Evolutionary conservation across 2,329 filamentous ascomycete genomes (phyloP).

Genomic region (Paracorniculantispora psalliotae): DNA sequence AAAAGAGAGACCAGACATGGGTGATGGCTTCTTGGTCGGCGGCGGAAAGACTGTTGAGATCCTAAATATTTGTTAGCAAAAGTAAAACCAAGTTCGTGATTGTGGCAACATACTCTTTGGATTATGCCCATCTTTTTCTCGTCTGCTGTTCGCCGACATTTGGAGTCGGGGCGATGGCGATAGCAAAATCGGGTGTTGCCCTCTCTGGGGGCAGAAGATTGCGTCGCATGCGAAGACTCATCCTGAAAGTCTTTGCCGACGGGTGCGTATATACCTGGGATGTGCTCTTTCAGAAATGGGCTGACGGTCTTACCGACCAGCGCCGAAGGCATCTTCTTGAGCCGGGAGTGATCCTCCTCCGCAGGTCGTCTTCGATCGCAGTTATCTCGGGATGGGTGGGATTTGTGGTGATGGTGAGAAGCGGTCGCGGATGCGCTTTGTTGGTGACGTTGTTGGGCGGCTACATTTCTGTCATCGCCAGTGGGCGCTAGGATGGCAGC

Average conservation of each 20-base stretch:
- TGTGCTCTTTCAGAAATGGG: slow-evolving; percentile 86
- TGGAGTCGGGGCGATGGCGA: slow-evolving; percentile 86
- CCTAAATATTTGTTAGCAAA: slow-evolving; percentile 39
- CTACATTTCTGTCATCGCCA: slow-evolving; percentile 11
- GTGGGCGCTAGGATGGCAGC: slow-evolving; percentile 2
- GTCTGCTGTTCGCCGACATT: slow-evolving; percentile 87
- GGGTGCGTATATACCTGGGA: slow-evolving; percentile 82
- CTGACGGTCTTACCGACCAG: slow-evolving; percentile 74
- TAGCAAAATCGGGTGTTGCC: slow-evolving; percentile 92
- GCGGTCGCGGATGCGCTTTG: neutral
- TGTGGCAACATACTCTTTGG: slow-evolving; percentile 61
- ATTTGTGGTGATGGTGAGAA: slow-evolving; percentile 5
- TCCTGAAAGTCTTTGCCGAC: slow-evolving; percentile 53
- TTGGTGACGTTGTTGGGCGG: neutral
- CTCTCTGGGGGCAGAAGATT: slow-evolving; percentile 34
- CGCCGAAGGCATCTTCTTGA: slow-evolving; percentile 56
- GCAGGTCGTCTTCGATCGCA: slow-evolving; percentile 48
- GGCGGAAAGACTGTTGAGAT: slow-evolving; percentile 74
- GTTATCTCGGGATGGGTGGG: slow-evolving; percentile 32
- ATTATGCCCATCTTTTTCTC: slow-evolving; percentile 95
- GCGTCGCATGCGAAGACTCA: slow-evolving; percentile 16
- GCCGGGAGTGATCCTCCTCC: slow-evolving; percentile 43
- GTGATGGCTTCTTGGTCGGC: slow-evolving; percentile 92
- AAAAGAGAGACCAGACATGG: slow-evolving; percentile 97
- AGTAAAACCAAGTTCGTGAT: neutral